A percentile compares a stretch with the other conserved stretches of the same genome.
Conservation (phyloP, 371 early-diverging fungal species). For the Mucor racemosus region DNA sequence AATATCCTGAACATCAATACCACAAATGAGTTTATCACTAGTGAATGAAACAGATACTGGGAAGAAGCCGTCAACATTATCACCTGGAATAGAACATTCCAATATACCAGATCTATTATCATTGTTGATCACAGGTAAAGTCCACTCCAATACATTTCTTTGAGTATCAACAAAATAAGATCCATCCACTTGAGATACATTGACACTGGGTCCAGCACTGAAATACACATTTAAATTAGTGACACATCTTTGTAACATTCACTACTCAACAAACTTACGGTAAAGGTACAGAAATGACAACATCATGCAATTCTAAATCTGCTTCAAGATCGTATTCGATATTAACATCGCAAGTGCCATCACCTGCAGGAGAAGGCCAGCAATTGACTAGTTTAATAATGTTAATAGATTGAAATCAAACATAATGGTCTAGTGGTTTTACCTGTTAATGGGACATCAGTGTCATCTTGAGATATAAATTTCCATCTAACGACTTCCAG, state of each 20-base stretch:
- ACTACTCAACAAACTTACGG: conserved; percentile 61
- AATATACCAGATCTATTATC: conserved; percentile 79
- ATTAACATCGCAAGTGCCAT: conserved; percentile 89
- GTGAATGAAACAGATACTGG: conserved; percentile 86
- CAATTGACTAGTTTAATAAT: conserved; percentile 74
- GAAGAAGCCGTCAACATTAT: conserved; percentile 86
- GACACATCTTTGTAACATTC: not conserved
- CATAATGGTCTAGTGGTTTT: not conserved
- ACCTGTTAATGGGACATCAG: conserved; percentile 84
- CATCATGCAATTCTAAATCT: conserved; percentile 82
- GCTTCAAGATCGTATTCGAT: conserved; percentile 92
- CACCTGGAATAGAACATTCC: conserved; percentile 84
- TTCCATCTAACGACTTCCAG: conserved; percentile 92
- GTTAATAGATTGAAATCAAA: not conserved
- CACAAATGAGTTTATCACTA: conserved; percentile 71
- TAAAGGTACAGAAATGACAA: conserved; percentile 87
- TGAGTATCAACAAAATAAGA: conserved; percentile 75
- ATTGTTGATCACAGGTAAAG: conserved; percentile 80
- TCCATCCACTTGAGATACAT: conserved; percentile 82
- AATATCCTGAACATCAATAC: conserved; percentile 71
- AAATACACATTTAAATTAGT: not conserved
- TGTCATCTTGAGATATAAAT: conserved; percentile 78
- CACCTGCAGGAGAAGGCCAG: conserved; percentile 94
- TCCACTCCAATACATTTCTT: conserved; percentile 82
- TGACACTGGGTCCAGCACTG: conserved; percentile 70